These are phyloP conservation scores for Backusella westeae DNA, from an alignment of 192 early-diverging fungal species.

Conservation along the genomic window DNA sequence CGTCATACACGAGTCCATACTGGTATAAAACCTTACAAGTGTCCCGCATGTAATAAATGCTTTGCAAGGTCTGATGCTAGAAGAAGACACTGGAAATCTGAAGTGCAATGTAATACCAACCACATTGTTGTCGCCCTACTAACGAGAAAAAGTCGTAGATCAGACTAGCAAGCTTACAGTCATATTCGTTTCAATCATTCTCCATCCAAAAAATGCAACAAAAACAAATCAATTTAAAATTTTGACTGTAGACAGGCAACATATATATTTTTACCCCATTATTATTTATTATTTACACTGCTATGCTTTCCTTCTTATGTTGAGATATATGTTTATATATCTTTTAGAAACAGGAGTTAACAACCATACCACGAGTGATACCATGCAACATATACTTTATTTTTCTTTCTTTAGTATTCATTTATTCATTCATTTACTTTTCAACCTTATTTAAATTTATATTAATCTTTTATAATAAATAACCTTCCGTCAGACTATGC, in stretches of 20 bases:
- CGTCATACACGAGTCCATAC: conserved; percentile 23
- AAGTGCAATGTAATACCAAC: conserved; percentile 7
- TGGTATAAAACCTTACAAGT: conserved; percentile 17
- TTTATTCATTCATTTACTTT: neutral
- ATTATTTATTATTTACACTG: neutral
- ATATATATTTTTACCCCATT: neutral
- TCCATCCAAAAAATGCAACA: neutral
- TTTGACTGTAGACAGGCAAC: neutral
- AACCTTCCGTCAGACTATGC: neutral
- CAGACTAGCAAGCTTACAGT: neutral
- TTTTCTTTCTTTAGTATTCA: neutral
- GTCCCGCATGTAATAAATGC: conserved; percentile 9
- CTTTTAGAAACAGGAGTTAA: neutral
- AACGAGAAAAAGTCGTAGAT: neutral
- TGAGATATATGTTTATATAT: neutral
- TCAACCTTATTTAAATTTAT: neutral
- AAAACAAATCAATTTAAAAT: neutral
- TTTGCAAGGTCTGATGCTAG: conserved; percentile 21
- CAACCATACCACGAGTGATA: neutral
- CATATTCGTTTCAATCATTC: neutral
- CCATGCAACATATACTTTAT: neutral
- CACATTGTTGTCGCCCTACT: neutral
- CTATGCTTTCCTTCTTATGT: neutral
- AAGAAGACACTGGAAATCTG: conserved; percentile 15
- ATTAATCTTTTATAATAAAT: neutral